Evolutionary conservation across 345 rosid species (phyloP), one percentile per base, ranked within the genome.

Genomic region (Cardiospermum halicacabum): DNA sequence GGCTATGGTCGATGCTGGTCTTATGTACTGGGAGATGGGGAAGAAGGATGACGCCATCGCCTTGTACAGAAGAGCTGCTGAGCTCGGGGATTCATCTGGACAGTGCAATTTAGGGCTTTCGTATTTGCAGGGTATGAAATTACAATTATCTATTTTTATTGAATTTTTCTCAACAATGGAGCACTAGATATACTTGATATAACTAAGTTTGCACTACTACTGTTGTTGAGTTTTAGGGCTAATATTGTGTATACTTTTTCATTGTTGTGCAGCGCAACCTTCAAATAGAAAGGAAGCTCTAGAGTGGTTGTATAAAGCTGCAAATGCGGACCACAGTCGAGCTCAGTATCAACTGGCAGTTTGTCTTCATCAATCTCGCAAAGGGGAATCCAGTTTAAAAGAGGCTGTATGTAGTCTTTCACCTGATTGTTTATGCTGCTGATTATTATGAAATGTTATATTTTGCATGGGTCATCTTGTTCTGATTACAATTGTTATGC

Each of bases 1-100:
- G 10, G 95, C 99, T n/a, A 91, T 94, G 99, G 97, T 94, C 24
- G 99, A 94, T 30, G 99, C 97, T 0, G 96, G 96, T 11, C 87
- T 94, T 24, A 58, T 94, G 40, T 89, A 81, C 49, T 94, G 99
- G 97, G 97, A 89, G 69, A 67, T 62, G 18, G 99, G 91, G 25
- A 58, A 67, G 43, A 83, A 71, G 42, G 85, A 81, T 22, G 80
- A 71, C 69, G 96, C 97, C 0, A 65, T 84, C 34, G 64, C 66
- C 1, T 53, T 89, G 28, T 94, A 94, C 47, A 64, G 34, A 65
- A 84, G 72, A 72, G 99, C 99, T 2, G 97, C 99, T 1, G 80
- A 71, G 72, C 88, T 89, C 2, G 95, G 96, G 4, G 95, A 91
- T 59, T 69, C 84, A 27, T 75, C 91, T 27, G 96, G 83, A 8